Evolutionary conservation across 495 filamentous ascomycete species (phyloP).

Genomic region (Aspergillus sclerotiicarbonarius): DNA sequence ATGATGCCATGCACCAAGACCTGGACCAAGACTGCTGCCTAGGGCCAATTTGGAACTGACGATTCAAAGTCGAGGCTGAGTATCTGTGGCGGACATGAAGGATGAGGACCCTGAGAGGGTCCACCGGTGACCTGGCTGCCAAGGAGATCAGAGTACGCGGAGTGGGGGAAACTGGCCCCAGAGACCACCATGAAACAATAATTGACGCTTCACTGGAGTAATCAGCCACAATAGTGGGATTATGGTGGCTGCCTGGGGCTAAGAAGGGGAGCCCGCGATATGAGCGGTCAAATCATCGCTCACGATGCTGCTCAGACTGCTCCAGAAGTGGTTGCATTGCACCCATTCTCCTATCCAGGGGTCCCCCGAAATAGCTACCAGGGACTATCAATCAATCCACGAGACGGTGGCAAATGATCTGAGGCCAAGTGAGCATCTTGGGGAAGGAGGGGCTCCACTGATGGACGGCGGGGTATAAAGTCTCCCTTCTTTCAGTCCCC

Average conservation of each 20-base stretch:
- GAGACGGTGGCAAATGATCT: slow-evolving; percentile 1
- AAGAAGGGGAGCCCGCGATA: background rate
- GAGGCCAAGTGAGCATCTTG: slow-evolving; percentile 7
- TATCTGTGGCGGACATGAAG: background rate
- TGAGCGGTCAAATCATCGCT: background rate
- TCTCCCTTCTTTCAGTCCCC: background rate
- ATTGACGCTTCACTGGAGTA: background rate
- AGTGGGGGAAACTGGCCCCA: slow-evolving; percentile 10
- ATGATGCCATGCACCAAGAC: background rate
- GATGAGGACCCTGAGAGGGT: slow-evolving; percentile 2
- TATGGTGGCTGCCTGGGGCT: background rate
- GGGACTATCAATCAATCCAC: slow-evolving; percentile 1
- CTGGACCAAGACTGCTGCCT: slow-evolving; percentile 6
- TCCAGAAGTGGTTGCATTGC: slow-evolving; percentile 1
- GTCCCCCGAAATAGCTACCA: background rate
- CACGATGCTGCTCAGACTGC: background rate
- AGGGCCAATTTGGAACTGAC: background rate
- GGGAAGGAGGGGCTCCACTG: background rate
- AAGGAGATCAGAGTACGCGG: slow-evolving; percentile 8
- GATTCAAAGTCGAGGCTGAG: background rate
- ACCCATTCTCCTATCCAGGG: background rate
- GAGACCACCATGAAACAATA: slow-evolving; percentile 6
- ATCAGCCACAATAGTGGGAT: background rate
- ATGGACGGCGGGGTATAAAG: slow-evolving; percentile 7
- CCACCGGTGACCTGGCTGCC: slow-evolving; percentile 16